phyloP scores from a whole-genome alignment of 805 yeast species.

The Wickerhamomyces mucosus region DNA sequence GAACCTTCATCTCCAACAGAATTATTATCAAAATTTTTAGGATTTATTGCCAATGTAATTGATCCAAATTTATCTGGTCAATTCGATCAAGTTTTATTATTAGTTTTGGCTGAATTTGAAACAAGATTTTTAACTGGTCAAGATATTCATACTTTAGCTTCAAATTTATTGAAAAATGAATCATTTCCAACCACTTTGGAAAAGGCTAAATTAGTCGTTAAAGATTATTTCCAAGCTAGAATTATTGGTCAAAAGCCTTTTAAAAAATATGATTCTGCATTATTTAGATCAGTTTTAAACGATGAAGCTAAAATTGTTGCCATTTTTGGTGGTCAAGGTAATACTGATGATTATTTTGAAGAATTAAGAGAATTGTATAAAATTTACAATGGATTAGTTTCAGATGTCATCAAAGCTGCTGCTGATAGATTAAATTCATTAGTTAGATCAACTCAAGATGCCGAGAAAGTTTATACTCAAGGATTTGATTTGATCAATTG shows the following conservation, averaged over 20 bases:
- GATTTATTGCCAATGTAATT: conserved; percentile 47
- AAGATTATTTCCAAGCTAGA: conserved; percentile 64
- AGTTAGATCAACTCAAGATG: conserved; percentile 63
- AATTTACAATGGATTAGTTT: conserved; percentile 65
- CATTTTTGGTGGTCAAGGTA: conserved; percentile 98
- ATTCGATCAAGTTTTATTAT: conserved; percentile 59
- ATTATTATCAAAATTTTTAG: conserved; percentile 75
- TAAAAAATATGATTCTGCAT: conserved; percentile 42
- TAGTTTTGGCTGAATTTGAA: conserved; percentile 77
- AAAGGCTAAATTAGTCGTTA: conserved; percentile 68
- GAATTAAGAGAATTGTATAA: conserved; percentile 82
- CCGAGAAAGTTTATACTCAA: conserved; percentile 84
- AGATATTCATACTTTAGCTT: conserved; percentile 87
- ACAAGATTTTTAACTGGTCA: conserved; percentile 60
- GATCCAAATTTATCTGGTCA: conserved; percentile 39
- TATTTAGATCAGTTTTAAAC: conserved; percentile 53
- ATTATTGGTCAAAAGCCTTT: conserved; percentile 39
- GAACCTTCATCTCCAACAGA: conserved; percentile 87
- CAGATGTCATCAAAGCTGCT: conserved; percentile 60
- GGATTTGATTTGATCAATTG: conserved; percentile 85
- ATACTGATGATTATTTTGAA: conserved; percentile 94
- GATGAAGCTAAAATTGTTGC: conserved; percentile 61
- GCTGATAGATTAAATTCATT: conserved; percentile 60
- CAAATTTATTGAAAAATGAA: conserved; percentile 47
- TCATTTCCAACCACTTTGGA: conserved; percentile 53